Evolutionary conservation across 805 yeast species (phyloP), one percentile per base, ranked within the genome.

Genomic region (Candida fluviatilis): DNA sequence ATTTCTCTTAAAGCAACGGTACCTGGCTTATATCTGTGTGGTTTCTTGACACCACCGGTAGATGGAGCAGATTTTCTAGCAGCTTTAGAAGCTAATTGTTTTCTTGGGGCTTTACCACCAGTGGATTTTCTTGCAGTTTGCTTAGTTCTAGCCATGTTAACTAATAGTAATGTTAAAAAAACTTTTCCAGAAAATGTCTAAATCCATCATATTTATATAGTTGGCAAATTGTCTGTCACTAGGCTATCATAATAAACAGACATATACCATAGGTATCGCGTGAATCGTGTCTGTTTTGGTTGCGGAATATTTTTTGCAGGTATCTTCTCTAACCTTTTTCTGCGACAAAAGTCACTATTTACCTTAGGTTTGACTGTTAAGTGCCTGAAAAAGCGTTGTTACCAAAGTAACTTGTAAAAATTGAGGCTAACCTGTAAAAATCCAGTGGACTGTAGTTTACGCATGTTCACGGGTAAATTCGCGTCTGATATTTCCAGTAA

Each of bases 1-100:
- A 66, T 66, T 62, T 66, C 72, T 64, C 72, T 64, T 60, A 66
- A 66, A 48, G 72, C 72, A 43, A 66, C 72, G 55, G 72, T 66
- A 66, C 72, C 72, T 48, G 72, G 72, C 66, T 66, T 66, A 61
- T 66, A 66, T 66, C 72, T 66, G 69, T 66, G 72, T 35, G 72
- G 72, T 59, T 66, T 66, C 64, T 66, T 66, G 50, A 66, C 72
- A 62, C 72, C 72, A 42, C 72, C 72, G 40, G 69, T 56, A 40
- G 66, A 62, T 54, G 72, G 72, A 42, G 72, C 72, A 36, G 72
- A 66, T 55, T 66, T 66, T 64, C 72, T 64, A 48, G 72, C 72
- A 46, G 72, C 72, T 62, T 66, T 66, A 45, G 72, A 66, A 50
- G 72, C 72, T 55, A 66, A 64, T 55, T 66, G 72, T 58, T 66